Evolutionary conservation across 805 yeast genomes (phyloP).

Genomic region (Grigorovia humatica): DNA sequence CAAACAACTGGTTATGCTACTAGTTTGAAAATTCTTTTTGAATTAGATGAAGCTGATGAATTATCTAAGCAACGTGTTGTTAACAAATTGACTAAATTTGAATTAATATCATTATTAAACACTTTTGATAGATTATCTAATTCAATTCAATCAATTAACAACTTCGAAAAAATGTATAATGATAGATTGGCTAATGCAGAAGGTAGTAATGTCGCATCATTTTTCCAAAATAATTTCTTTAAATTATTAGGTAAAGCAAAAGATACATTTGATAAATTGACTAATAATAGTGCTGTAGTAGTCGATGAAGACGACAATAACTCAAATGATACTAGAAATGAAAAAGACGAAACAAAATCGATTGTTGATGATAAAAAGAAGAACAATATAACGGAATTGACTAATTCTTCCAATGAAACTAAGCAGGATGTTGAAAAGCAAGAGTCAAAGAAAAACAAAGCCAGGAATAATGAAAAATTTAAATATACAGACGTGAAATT

Average conservation of each 20-base stretch:
- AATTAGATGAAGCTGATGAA: conserved; percentile 41
- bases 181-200: conserved; percentile 18
- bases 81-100: conserved; percentile 60
- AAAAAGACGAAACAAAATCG: background rate
- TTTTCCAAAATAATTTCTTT: conserved; percentile 27
- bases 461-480: background rate
- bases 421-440: background rate
- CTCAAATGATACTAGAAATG: background rate
- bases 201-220: conserved; percentile 11
- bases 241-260: conserved; percentile 24
- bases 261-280: conserved; percentile 10
- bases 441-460: background rate
- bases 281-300: background rate
- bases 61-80: conserved; percentile 39
- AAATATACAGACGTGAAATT: conserved; percentile 21
- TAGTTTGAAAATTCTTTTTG: conserved; percentile 82
- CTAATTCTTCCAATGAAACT: no score
- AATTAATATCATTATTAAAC: conserved; percentile 80
- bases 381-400: background rate
- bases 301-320: background rate
- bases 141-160: conserved; percentile 63
- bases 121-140: conserved; percentile 88
- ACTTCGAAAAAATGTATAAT: conserved; percentile 51
- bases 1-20: conserved; percentile 98
- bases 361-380: background rate